phyloP scores from a whole-genome alignment of 371 early-diverging fungal species.

The Mucor saturninus region DNA sequence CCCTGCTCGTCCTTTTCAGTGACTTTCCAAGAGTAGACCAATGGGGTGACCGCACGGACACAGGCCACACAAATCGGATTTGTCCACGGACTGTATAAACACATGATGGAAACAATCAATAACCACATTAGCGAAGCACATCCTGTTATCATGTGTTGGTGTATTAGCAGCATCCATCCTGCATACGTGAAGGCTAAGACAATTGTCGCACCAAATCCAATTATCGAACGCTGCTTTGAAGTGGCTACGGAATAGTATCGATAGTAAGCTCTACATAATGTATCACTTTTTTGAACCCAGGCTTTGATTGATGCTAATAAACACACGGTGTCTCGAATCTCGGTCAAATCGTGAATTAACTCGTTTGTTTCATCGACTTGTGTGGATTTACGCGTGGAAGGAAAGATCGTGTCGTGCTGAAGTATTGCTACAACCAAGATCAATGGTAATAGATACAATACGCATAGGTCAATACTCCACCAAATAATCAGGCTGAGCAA shows the following conservation, averaged over 20 bases:
- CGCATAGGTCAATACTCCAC: background rate
- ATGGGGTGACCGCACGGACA: background rate
- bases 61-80: background rate
- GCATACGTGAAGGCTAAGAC: conserved; percentile 4
- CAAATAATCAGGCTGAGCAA: background rate
- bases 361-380: background rate
- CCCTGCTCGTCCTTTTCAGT: background rate
- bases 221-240: background rate
- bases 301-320: background rate
- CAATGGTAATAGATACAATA: background rate
- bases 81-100: conserved; percentile 11
- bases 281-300: conserved; percentile 10
- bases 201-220: conserved; percentile 6
- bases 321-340: conserved; percentile 1
- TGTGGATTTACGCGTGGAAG: background rate
- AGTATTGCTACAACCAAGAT: background rate
- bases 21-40: background rate
- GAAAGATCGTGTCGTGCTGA: background rate
- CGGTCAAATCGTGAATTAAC: conserved; percentile 1
- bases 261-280: conserved; percentile 8
- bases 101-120: conserved; percentile 1
- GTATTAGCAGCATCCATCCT: conserved; percentile 7
- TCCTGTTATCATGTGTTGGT: conserved; percentile 1
- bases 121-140: conserved; percentile 1
- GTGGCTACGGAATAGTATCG: conserved; percentile 3